These are phyloP conservation scores for Casuarina equisetifolia DNA, from an alignment of 306 rosid genomes.

Conservation along the genomic window DNA sequence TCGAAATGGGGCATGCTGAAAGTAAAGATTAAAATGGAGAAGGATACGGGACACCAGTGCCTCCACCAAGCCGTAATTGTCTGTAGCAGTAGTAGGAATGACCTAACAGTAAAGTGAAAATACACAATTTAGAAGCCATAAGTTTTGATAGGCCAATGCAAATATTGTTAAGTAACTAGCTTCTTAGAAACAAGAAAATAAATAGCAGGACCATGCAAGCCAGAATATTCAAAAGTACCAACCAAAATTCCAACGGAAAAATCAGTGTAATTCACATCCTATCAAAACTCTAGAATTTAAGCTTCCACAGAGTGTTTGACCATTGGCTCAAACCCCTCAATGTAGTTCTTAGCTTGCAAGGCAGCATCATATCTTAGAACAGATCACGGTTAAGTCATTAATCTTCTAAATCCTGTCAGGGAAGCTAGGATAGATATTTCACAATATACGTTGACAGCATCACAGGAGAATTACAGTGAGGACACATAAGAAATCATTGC, in stretches of 20 bases:
- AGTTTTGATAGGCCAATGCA: neutral
- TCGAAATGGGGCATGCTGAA: conserved; percentile 13
- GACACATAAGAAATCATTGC: neutral
- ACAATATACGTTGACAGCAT: neutral
- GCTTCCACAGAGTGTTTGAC: neutral
- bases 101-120: conserved; percentile 47
- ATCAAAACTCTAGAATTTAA: neutral
- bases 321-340: neutral
- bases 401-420: too few species aligned
- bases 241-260: neutral
- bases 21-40: conserved; percentile 18
- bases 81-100: conserved; percentile 57
- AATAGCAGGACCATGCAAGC: neutral
- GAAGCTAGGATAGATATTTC: neutral
- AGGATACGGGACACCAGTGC: conserved; percentile 88
- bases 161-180: neutral
- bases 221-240: neutral
- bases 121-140: neutral
- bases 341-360: too few species aligned
- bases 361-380: neutral
- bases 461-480: neutral
- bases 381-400: neutral
- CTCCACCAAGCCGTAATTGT: conserved; percentile 78
- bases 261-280: neutral
- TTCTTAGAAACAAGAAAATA: neutral